Conservation (phyloP, 2,329 filamentous ascomycete genomes). For the Fusarium verrucosum region DNA sequence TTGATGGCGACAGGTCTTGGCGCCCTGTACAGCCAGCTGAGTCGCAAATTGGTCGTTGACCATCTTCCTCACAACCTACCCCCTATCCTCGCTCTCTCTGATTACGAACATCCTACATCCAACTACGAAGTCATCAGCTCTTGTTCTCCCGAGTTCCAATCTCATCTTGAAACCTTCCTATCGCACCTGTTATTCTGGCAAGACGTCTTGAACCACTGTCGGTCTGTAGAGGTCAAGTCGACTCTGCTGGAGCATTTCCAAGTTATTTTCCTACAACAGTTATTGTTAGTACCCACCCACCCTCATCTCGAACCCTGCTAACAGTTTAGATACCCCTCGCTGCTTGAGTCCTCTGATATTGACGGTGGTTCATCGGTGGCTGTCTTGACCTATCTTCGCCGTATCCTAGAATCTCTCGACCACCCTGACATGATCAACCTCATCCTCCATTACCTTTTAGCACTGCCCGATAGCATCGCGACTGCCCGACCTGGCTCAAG, state of each 20-base stretch:
- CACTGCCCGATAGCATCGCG: slow-evolving; percentile 69
- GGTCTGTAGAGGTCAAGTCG: slow-evolving; percentile 88
- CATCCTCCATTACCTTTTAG: slow-evolving; percentile 90
- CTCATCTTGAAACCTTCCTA: slow-evolving; percentile 91
- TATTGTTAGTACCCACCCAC: slow-evolving; percentile 70
- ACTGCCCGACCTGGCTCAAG: slow-evolving; percentile 50
- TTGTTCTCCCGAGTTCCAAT: slow-evolving; percentile 77
- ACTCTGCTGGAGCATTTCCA: slow-evolving; percentile 97
- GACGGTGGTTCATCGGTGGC: slow-evolving; percentile 97
- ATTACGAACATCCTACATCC: slow-evolving; percentile 79
- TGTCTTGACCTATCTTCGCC: slow-evolving; percentile 90
- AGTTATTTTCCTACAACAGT: slow-evolving; percentile 92
- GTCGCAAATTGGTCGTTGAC: slow-evolving; percentile 82
- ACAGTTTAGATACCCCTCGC: slow-evolving; percentile 80
- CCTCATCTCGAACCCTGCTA: not conserved
- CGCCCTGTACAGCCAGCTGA: slow-evolving; percentile 73
- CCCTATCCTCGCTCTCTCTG: slow-evolving; percentile 86
- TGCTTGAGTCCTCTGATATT: slow-evolving; percentile 95
- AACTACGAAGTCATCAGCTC: slow-evolving; percentile 78
- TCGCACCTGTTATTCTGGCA: slow-evolving; percentile 98
- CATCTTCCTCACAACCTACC: slow-evolving; percentile 79
- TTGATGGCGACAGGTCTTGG: slow-evolving; percentile 96
- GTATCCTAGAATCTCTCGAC: slow-evolving; percentile 89
- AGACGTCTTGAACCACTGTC: slow-evolving; percentile 95
- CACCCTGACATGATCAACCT: slow-evolving; percentile 95